Base-by-base conservation (phyloP, 2,329 filamentous ascomycete species). In the Podosphaera xanthii region DNA sequence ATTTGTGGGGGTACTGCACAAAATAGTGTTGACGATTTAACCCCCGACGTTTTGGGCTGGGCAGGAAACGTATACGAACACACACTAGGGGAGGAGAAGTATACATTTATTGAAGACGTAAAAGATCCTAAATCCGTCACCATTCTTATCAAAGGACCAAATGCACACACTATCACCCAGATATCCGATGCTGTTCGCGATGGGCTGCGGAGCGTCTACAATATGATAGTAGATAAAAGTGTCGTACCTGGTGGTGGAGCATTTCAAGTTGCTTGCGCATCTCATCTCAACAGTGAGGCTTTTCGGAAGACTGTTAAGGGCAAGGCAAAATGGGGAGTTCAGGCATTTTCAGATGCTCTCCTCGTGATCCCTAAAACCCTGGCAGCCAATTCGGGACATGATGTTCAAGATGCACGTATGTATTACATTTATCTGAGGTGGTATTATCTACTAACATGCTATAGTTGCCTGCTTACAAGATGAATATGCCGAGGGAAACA, bases 81-180 rank as follows among this genome's bases (percentile, higher is more conserved):
- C 73, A 87, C 91, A 66, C 78, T 98, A 8, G 92, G 92, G 62
- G 92, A 98, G 77, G 92, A 98, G 77, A 98, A 98, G 76, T 98
- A 87, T 75, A 98, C 92, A 4, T 98, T 98, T 70, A 79, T 98
- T 62, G 92, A 98, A 73, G 92, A 98, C 67, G 92, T 98, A 68
- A 97, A 96, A 78, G 89, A 97, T 62, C 87, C 92, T 62, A 98
- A 98, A 76, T 96, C 91, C 1, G 92, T 98, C 54, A 98, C 92
- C 14, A 77, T 98, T 38, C 78, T 98, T 68, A 97, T 98, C 77
- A 98, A 97, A 77, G 92, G 92, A 33, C 92, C 92, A 63, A 98
- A 98, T 73, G 78, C 83, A 69, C 92, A 98, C 76, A 97, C 91
- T 62, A 98, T 98, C 67, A 83, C 86, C 12, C 92, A 98, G 73